These are phyloP conservation scores for Tulasnella sp. DNA, from an alignment of 768 basidiomycete species.

Conservation along the genomic window DNA sequence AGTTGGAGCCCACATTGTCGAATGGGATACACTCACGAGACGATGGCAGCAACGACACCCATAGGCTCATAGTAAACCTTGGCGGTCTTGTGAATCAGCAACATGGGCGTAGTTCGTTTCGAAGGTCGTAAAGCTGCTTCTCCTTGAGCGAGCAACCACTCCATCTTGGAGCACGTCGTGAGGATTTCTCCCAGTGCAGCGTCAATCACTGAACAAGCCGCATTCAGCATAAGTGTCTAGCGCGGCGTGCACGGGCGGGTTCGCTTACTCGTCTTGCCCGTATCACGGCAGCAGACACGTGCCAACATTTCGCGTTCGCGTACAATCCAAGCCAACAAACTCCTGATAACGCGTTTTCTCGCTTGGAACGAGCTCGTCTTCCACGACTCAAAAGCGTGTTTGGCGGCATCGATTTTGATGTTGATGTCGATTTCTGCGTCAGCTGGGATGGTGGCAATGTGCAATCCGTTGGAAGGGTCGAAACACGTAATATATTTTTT, in stretches of 20 bases:
- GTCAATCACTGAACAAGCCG: constrained; percentile 57
- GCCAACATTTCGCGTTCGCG: constrained; percentile 82
- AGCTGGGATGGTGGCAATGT: constrained; percentile 65
- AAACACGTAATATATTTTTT: constrained; percentile 77
- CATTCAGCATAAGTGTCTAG: constrained; percentile 7
- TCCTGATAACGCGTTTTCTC: constrained; percentile 71
- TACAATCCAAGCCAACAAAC: constrained; percentile 84
- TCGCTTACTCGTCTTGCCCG: constrained; percentile 89
- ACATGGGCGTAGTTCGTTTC: constrained; percentile 49
- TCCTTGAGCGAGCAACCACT: constrained; percentile 82
- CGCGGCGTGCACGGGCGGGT: constrained; percentile 15
- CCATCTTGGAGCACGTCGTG: constrained; percentile 88
- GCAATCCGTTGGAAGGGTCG: constrained; percentile 80
- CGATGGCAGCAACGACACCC: constrained; percentile 84
- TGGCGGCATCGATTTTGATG: constrained; percentile 55
- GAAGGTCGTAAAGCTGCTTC: constrained; percentile 67
- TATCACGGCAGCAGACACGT: constrained; percentile 81
- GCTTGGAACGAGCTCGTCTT: constrained; percentile 61
- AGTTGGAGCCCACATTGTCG: neutral
- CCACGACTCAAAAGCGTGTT: constrained; percentile 62
- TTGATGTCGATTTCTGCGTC: constrained; percentile 63
- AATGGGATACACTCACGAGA: constrained; percentile 34
- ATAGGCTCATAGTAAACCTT: constrained; percentile 80
- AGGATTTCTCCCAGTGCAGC: constrained; percentile 91
- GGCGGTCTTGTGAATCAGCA: constrained; percentile 66